Evolutionary conservation across 2,329 filamentous ascomycete species (phyloP), one percentile per base, ranked within the genome.

Genomic region (Diaporthe helianthi): DNA sequence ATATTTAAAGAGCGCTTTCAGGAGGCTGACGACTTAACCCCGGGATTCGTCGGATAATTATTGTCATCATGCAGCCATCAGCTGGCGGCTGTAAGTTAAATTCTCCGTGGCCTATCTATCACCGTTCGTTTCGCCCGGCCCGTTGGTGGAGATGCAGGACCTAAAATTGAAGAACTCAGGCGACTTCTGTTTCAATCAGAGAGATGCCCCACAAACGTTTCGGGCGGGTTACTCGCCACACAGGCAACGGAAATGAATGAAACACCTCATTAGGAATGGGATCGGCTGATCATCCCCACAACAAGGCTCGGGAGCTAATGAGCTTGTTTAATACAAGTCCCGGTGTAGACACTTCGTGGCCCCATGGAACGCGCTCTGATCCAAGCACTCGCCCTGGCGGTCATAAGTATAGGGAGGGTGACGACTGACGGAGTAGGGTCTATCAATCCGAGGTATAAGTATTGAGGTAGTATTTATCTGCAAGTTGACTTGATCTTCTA

Each of bases 251-350:
- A 61, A 61, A 61, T 61, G 55, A 61, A 24, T 33, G 26, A 61
- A 47, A 33, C 55, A 47, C 55, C 55, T 33, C 36, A 47, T 61
- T 7, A 26, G 55, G 55, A 61, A 61, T 61, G 9, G 24, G 19
- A 47, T 19, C 55, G 55, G 55, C 41, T 47, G 55, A 61, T 61
- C 55, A 47, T 1, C 41, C 26, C 55, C 55, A 61, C 55, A 61
- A 47, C 33, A 26, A 61, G 41, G 55, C 41, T 61, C 38, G 10
- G 55, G 47, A 47, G 41, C 55, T 61, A 61, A 61, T 61, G 55
- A 61, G 41, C 41, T 61, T 61, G 55, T 61, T 61, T 61, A 33
- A 46, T 61, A 44, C 41, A 47, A 61, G 55, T 61, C 15, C 55
- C 55, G 38, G 55, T 61, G 55, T 41, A 61, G 41, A 41, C 41